phyloP scores from a whole-genome alignment of 257 asterid species.

The Striga asiatica region DNA sequence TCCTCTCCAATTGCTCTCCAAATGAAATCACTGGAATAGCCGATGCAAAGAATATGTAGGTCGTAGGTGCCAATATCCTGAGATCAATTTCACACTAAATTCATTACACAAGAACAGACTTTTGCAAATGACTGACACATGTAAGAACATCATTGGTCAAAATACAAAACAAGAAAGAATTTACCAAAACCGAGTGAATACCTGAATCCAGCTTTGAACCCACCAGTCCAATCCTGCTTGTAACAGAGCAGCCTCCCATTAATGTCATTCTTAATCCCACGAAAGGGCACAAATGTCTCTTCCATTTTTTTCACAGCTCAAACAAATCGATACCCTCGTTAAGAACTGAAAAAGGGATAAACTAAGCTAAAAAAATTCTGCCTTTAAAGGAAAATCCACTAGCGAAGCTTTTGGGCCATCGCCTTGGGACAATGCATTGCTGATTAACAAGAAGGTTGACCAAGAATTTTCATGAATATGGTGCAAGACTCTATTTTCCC shows the following conservation, averaged over 20 bases:
- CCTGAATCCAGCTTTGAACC: conserved; percentile 75
- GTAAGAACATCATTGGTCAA: background rate
- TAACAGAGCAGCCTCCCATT: conserved; percentile 58
- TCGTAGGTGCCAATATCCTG: conserved; percentile 84
- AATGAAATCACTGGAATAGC: conserved; percentile 84
- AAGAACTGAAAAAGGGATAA: background rate
- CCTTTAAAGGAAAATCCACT: background rate
- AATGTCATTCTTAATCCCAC: conserved; percentile 73
- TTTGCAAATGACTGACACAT: background rate
- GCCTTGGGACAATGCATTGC: conserved; percentile 10
- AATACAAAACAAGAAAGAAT: background rate
- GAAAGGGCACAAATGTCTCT: conserved; percentile 72
- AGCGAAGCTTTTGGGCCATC: conserved; percentile 10
- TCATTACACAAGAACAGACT: background rate
- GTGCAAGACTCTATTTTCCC: too few species aligned
- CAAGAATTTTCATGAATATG: conserved; percentile 20
- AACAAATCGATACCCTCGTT: background rate
- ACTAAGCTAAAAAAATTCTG: background rate
- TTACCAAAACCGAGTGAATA: background rate
- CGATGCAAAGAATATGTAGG: conserved; percentile 74
- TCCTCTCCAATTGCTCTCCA: conserved; percentile 78
- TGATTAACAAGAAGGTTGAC: conserved; percentile 4
- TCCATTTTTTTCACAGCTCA: conserved; percentile 34
- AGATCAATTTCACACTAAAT: conserved; percentile 9
- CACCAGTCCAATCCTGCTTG: conserved; percentile 83